These are phyloP conservation scores for Cardamine resedifolia DNA, from an alignment of 345 rosid genomes.

Conservation along the genomic window DNA sequence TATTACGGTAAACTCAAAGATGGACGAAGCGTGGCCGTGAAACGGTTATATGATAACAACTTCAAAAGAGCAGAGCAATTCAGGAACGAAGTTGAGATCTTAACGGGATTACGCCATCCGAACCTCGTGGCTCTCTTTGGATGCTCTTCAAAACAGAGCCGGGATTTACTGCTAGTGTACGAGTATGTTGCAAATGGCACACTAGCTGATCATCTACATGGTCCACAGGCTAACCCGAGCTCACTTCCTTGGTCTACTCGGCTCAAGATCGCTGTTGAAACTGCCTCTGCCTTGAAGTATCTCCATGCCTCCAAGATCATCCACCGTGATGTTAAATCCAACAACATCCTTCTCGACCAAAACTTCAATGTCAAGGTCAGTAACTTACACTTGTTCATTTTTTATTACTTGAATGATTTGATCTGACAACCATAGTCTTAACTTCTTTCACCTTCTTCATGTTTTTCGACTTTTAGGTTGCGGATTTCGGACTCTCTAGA, in stretches of 20 bases:
- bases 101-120: slow-evolving; percentile 62
- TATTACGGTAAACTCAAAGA: slow-evolving; percentile 82
- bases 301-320: slow-evolving; percentile 74
- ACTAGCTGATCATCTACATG: slow-evolving; percentile 81
- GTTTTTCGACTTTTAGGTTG: slow-evolving; percentile 45
- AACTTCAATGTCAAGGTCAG: slow-evolving; percentile 64
- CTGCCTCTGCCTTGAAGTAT: slow-evolving; percentile 71
- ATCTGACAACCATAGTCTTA: slow-evolving; percentile 1
- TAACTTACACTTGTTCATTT: neutral
- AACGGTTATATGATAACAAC: slow-evolving; percentile 77
- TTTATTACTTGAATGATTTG: neutral
- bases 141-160: slow-evolving; percentile 77
- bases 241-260: slow-evolving; percentile 62
- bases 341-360: slow-evolving; percentile 78
- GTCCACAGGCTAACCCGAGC: slow-evolving; percentile 62
- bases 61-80: slow-evolving; percentile 77
- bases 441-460: neutral
- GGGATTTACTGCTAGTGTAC: slow-evolving; percentile 75
- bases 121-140: slow-evolving; percentile 82
- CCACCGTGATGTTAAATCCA: slow-evolving; percentile 91
- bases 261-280: slow-evolving; percentile 78
- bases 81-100: slow-evolving; percentile 76
- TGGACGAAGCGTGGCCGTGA: slow-evolving; percentile 80
- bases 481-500: slow-evolving; percentile 89
- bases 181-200: slow-evolving; percentile 89